Conservation (phyloP, 2,329 filamentous ascomycete species). For the Colletotrichum somersetense region DNA sequence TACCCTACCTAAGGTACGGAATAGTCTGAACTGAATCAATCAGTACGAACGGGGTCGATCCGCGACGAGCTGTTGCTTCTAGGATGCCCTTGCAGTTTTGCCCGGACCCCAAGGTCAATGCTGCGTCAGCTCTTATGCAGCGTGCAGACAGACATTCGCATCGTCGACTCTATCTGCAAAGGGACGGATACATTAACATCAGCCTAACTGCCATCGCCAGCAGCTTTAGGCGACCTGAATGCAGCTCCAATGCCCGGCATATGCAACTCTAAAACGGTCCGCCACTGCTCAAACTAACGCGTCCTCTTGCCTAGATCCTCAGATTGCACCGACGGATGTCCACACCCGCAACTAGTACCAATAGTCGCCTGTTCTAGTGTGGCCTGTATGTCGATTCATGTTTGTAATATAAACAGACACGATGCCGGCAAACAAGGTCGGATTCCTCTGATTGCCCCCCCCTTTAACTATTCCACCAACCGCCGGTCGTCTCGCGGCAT, state of each 20-base stretch:
- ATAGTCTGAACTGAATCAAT: slow-evolving; percentile 8
- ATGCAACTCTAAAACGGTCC: background rate
- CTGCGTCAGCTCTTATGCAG: background rate
- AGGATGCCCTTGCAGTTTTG: background rate
- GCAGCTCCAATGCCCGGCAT: slow-evolving; percentile 9
- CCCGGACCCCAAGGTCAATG: slow-evolving; percentile 5
- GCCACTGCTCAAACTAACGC: background rate
- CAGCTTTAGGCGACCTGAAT: slow-evolving; percentile 11
- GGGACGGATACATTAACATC: slow-evolving; percentile 17
- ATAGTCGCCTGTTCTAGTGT: background rate
- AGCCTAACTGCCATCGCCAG: slow-evolving; percentile 19
- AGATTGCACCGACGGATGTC: slow-evolving; percentile 17
- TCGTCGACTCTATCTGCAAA: background rate
- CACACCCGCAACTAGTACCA: slow-evolving; percentile 9
- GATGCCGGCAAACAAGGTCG: background rate
- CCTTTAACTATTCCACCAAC: background rate
- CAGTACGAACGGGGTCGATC: slow-evolving; percentile 2
- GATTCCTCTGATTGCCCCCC: background rate
- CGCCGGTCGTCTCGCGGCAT: background rate
- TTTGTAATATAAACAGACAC: no score
- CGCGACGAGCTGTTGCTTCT: background rate
- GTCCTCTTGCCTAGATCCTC: slow-evolving; percentile 4
- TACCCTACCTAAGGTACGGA: no score
- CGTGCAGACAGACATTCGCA: background rate
- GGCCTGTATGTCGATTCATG: background rate